Evolutionary conservation across 2,329 filamentous ascomycete genomes (phyloP), one percentile per base, ranked within the genome.

Genomic region (Byssoonygena ceratinophila): DNA sequence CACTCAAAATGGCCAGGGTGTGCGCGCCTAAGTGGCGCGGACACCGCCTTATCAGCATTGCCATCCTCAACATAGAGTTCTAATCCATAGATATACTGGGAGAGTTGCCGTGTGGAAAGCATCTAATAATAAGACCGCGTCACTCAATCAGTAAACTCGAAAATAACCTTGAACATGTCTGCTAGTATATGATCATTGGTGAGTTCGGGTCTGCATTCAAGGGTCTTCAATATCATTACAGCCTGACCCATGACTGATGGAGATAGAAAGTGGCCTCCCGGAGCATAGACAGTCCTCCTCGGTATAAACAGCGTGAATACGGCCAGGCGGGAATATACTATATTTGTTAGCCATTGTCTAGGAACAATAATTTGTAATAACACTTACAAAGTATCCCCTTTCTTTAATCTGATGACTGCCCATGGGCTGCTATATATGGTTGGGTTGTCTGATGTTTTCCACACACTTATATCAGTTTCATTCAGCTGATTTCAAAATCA

Each of bases 151-250:
- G 49, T 34, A 45, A 52, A 52, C 39, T 36, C 29, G 36, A 34
- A 52, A 14, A 52, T 25, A 11, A 52, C 49, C 29, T 52, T 52
- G 25, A 52, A 52, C 18, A 52, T 52, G 29, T 52, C 39, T 25
- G 36, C 39, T 34, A 39, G 49, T 11, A 45, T 23, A 25, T 45
- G 22, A 29, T 45, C 39, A 46, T 52, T 52, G 31, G 39, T 52
- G 39, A 52, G 36, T 27, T 52, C 22, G 11, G 49, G 49, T 16
- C 36, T 44, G 18, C 45, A 20, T 45, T 52, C 39, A 44, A 45
- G 49, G 2, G 23, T 46, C 49, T 44, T 52, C 36, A 52, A 20
- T 20, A 25, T 31, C 22, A 39, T 45, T 16, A 52, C 27, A 4
- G 29, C 23, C 23, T 23, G 40, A 41, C 41, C 39, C 49, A 52